Evolutionary conservation across 148 eudicot species (phyloP), one percentile per base, ranked within the genome.

Genomic region (Euryodendron excelsum): DNA sequence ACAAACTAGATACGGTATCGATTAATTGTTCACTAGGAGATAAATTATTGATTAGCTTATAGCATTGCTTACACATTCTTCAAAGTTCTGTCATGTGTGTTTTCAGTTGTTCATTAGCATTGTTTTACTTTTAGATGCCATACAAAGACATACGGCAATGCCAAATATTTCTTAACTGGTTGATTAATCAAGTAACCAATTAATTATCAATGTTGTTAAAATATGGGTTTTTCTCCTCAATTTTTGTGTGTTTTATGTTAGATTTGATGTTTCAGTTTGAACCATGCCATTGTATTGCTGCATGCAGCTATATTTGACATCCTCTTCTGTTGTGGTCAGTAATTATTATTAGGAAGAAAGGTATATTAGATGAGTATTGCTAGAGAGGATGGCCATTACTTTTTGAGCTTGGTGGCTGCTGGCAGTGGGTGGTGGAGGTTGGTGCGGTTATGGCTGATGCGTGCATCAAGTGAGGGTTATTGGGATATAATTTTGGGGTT

Each of bases 1-100:
- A 85, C 98, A 96, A 85, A 90, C 93, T 17, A 91, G 98, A 96
- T 96, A 89, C 87, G 99, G 99, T 96, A 96, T 64, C 72, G 72
- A 60, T 64, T 53, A 25, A 39, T 23, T 31, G 52, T 50, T 69
- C 30, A 34, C 6, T 36, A 55, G 59, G 61, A 44, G 53, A 25
- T 53, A 60, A 31, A 15, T 28, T 53, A 28, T 21, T 41, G 70
- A 28, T 52, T 67, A 69, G 58, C 59, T 15, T 39, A 21, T 37
- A 25, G 36, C 73, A 25, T 56, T 20, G 33, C n/a, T 73, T 48
- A 67, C 21, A 45, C 50, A 21, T 68, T 37, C 6, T 74, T 36
- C 9, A 17, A 23, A 15, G 8, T 75, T 30, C 44, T 34, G 21
- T 53, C 55, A 47, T 25, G n/a, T 74, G 67, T 58, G 73, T 47